Conservation (phyloP, 2,329 filamentous ascomycete species). For the Pestalotiopsis sp. region DNA sequence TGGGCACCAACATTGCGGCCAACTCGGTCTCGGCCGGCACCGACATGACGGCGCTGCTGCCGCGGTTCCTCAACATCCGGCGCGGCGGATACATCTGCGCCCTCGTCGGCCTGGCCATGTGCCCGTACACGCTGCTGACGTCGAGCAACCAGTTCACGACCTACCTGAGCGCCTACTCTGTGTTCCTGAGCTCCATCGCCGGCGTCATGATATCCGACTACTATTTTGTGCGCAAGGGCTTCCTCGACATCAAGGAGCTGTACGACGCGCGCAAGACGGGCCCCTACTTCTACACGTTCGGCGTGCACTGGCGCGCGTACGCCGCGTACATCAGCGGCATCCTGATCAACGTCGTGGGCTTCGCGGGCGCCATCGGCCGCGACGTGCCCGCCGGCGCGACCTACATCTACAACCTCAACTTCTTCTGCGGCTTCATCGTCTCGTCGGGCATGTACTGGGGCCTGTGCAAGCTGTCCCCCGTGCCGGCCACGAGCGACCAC, state of each 20-base stretch:
- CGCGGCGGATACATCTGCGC: conserved; percentile 87
- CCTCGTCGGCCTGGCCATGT: conserved; percentile 77
- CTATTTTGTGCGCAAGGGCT: conserved; percentile 81
- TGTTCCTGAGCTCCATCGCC: conserved; percentile 90
- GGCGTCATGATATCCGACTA: conserved; percentile 91
- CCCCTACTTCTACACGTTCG: conserved; percentile 73
- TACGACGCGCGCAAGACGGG: conserved; percentile 69
- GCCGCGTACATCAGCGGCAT: conserved; percentile 81
- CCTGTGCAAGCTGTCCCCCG: conserved; percentile 67
- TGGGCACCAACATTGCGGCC: conserved; percentile 85
- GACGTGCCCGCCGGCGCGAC: conserved; percentile 74
- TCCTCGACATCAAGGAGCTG: conserved; percentile 74
- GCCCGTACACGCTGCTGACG: conserved; percentile 78
- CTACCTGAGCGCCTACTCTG: conserved; percentile 87
- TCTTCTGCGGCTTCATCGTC: conserved; percentile 81
- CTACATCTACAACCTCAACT: conserved; percentile 90
- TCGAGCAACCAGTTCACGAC: conserved; percentile 82
- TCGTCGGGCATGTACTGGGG: conserved; percentile 66
- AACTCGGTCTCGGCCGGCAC: conserved; percentile 84
- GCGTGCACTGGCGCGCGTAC: conserved; percentile 83
- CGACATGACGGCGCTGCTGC: conserved; percentile 78
- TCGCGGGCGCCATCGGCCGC: conserved; percentile 75
- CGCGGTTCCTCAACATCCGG: conserved; percentile 80
- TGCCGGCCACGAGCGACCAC: conserved; percentile 70
- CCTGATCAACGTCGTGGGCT: conserved; percentile 87